Conservation (phyloP, 2,329 filamentous ascomycete genomes). For the Coleophoma cylindrospora region DNA sequence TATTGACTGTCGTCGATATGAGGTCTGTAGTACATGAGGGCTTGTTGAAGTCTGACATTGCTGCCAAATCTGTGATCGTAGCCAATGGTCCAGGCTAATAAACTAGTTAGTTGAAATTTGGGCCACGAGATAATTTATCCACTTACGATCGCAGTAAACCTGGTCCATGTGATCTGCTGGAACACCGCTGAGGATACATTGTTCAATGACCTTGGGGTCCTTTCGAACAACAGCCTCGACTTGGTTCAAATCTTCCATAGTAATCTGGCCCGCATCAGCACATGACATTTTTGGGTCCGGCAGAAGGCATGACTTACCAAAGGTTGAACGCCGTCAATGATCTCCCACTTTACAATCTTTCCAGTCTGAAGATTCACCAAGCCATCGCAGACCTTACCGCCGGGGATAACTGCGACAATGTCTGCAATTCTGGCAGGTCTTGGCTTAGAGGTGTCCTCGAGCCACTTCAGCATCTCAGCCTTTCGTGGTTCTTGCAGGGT, state of each 20-base stretch:
- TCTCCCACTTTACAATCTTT: slow-evolving; percentile 69
- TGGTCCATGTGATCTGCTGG: slow-evolving; percentile 84
- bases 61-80: slow-evolving; percentile 88
- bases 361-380: slow-evolving; percentile 66
- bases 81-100: slow-evolving; percentile 80
- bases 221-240: slow-evolving; percentile 73
- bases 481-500: slow-evolving; percentile 83
- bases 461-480: slow-evolving; percentile 75
- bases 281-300: neutral
- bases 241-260: slow-evolving; percentile 80
- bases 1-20: slow-evolving; percentile 85
- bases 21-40: slow-evolving; percentile 92
- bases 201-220: slow-evolving; percentile 84
- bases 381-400: slow-evolving; percentile 78
- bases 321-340: slow-evolving; percentile 73
- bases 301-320: slow-evolving; percentile 45
- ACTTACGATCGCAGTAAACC: slow-evolving; percentile 82
- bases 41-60: slow-evolving; percentile 77
- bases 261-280: slow-evolving; percentile 52
- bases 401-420: slow-evolving; percentile 74
- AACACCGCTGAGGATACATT: slow-evolving; percentile 80
- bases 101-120: slow-evolving; percentile 9
- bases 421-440: slow-evolving; percentile 72
- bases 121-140: neutral
- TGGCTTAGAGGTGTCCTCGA: slow-evolving; percentile 57